Evolutionary conservation across 441 rosid genomes (phyloP).

Genomic region (Erodium trifolium): DNA sequence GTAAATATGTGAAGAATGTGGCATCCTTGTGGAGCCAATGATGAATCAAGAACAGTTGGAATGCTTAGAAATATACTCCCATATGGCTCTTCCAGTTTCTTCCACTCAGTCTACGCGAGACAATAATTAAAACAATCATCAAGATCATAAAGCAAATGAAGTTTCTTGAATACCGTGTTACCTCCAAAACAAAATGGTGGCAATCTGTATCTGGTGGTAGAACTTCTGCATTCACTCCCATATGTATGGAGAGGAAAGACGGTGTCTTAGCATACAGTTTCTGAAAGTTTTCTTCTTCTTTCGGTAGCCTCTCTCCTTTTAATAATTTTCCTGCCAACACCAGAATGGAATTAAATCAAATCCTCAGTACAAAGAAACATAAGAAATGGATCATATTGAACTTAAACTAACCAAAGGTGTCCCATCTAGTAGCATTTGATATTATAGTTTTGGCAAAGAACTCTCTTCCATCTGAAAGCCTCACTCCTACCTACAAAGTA

Average conservation of each 20-base stretch:
- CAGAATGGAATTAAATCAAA: constrained; percentile 11
- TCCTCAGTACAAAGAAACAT: neutral
- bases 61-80: constrained; percentile 94
- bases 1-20: constrained; percentile 92
- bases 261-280: constrained; percentile 87
- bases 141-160: constrained; percentile 9
- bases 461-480: constrained; percentile 80
- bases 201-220: constrained; percentile 86
- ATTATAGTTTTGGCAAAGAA: constrained; percentile 69
- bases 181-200: constrained; percentile 94
- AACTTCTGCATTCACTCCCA: constrained; percentile 84
- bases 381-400: neutral
- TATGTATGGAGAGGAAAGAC: constrained; percentile 92
- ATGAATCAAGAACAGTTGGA: constrained; percentile 88
- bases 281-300: constrained; percentile 87
- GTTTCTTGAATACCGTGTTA: constrained; percentile 16
- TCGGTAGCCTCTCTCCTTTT: constrained; percentile 71
- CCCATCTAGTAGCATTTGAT: constrained; percentile 99
- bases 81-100: constrained; percentile 65
- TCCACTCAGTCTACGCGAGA: constrained; percentile 52
- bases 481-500: constrained; percentile 65
- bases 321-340: constrained; percentile 61
- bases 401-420: constrained; percentile 73
- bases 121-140: constrained; percentile 6
- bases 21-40: constrained; percentile 68